Percentiles rank a stretch among this genome's conserved stretches.
Evolutionary conservation across 2,329 filamentous ascomycete species (phyloP).

Genomic region (Metarhizium album): DNA sequence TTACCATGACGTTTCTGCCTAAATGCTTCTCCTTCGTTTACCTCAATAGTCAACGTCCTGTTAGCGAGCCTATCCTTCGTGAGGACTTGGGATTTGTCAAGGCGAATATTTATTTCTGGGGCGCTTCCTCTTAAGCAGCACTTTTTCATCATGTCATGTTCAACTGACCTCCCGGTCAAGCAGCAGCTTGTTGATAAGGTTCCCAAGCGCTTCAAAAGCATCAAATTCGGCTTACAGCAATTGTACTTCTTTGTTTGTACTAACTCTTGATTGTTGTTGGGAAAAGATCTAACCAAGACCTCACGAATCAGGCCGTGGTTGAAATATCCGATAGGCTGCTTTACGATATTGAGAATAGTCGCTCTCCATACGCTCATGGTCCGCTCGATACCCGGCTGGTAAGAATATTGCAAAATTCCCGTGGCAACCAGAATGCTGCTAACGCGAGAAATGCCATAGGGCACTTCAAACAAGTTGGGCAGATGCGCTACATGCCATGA

Average conservation of each 20-base stretch:
- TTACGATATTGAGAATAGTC: conserved; percentile 76
- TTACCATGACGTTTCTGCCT: too few species aligned
- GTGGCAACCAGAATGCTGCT: not conserved
- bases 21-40: too few species aligned
- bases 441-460: conserved; percentile 23
- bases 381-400: conserved; percentile 76
- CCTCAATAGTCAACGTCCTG: too few species aligned
- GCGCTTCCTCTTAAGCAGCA: not conserved
- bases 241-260: not conserved
- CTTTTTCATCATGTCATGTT: not conserved
- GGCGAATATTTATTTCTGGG: too few species aligned
- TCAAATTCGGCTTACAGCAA: conserved; percentile 89
- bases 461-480: conserved; percentile 52
- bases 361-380: conserved; percentile 67
- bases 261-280: not conserved
- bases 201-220: conserved; percentile 83
- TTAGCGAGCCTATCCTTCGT: too few species aligned
- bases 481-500: conserved; percentile 62
- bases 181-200: conserved; percentile 81
- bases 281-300: conserved; percentile 41
- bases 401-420: conserved; percentile 8
- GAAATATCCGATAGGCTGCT: conserved; percentile 87
- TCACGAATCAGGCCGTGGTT: conserved; percentile 87
- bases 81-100: too few species aligned
- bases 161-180: conserved; percentile 35